Base-by-base conservation (phyloP, 305 asterid species). In the Fraxinus albicans region DNA sequence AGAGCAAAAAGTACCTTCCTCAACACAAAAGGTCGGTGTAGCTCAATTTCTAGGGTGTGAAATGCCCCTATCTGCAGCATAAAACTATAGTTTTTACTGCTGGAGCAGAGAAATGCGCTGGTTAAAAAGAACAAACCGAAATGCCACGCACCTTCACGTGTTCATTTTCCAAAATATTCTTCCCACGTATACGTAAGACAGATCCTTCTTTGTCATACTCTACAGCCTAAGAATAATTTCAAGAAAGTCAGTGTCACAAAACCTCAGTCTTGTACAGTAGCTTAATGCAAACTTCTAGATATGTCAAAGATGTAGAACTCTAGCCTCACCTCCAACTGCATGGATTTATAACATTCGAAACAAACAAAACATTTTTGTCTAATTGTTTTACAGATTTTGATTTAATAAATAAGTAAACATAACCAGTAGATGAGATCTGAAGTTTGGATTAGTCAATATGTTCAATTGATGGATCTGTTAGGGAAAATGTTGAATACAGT, bases 161-260 rank as follows among this genome's bases (percentile, higher is more conserved):
- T 81, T 97, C 98, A 82, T 95, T 97, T 90, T 94, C 97, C 87
- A 93, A 88, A 77, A 93, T 80, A 89, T 97, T 97, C 90, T 93
- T 97, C 85, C 99, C 99, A 13, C 98, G 94, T 86, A 95, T 87
- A 76, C 99, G 97, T 79, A 96, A 89, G 42, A 92, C 96, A 83
- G 93, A 90, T 63, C 98, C 98, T 90, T 95, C 98, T 88, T 90
- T 93, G 88, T 97, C 99, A 91, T 94, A 95, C 87, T 93, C 98
- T n/a, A 90, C 86, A 82, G 92, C 79, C 98, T 94, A 69, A 60
- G 73, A 72, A 72, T 15, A 72, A 77, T 60, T 65, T 31, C 79
- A 79, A 87, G 72, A 6, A 76, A 81, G 79, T 63, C 77, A 44
- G 0, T 73, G 67, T 75, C 67, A 77, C 65, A 74, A 74, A 82